phyloP scores from a whole-genome alignment of 371 early-diverging fungal species.

The Syncephalis fuscata region DNA sequence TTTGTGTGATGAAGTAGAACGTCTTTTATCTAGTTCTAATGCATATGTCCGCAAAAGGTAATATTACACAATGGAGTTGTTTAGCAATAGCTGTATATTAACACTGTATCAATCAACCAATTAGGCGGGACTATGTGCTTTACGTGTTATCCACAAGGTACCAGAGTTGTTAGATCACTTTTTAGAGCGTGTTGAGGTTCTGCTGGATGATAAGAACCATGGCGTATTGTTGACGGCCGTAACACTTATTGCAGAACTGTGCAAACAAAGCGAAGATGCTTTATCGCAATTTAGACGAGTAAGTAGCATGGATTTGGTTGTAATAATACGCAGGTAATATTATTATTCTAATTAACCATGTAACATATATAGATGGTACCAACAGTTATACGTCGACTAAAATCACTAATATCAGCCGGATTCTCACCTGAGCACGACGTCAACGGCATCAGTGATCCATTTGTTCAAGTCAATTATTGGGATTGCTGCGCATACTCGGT shows the following conservation, averaged over 20 bases:
- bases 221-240: constrained; percentile 86
- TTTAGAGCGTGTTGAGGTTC: constrained; percentile 41
- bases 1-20: constrained; percentile 85
- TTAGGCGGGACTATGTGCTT: constrained; percentile 83
- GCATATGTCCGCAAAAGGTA: constrained; percentile 94
- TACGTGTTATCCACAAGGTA: constrained; percentile 80
- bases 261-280: constrained; percentile 46
- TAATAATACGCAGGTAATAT: too few species aligned
- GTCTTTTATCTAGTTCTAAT: constrained; percentile 75
- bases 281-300: constrained; percentile 51
- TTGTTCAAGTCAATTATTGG: constrained; percentile 88
- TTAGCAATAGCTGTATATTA: background rate
- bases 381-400: constrained; percentile 70
- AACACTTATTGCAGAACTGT: constrained; percentile 86
- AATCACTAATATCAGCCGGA: constrained; percentile 70
- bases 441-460: constrained; percentile 90
- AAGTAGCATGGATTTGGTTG: background rate
- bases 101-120: background rate
- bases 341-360: background rate
- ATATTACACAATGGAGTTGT: background rate
- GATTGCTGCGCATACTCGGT: constrained; percentile 77
- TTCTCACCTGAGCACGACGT: constrained; percentile 95
- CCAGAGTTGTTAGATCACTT: constrained; percentile 87
- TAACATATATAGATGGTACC: constrained; percentile 42
- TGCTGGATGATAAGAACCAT: constrained; percentile 86